A percentile compares a stretch with the other conserved stretches of the same genome.
Conservation (phyloP, 78 protist species). For the Emiliania huxleyi region DNA sequence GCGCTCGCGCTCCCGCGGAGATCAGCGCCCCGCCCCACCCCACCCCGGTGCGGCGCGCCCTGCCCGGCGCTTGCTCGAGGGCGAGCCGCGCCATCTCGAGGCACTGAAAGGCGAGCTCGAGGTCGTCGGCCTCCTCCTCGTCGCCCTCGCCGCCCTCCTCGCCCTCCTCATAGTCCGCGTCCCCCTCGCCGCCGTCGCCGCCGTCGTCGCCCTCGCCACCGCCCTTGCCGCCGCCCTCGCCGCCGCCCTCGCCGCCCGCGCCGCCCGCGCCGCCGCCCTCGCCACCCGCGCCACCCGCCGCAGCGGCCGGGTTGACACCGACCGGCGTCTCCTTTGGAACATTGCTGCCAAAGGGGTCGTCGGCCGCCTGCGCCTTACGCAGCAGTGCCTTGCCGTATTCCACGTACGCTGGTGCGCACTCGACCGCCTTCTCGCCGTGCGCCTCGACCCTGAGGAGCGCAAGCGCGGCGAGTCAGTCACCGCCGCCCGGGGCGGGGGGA, state of each 20-base stretch:
- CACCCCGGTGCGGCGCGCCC: too few relatives aligned
- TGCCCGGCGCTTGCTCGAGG: not conserved
- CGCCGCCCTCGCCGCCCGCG: not conserved
- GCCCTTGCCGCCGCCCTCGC: not conserved
- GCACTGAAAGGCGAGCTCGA: not conserved
- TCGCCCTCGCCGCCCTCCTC: not conserved
- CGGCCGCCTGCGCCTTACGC: not conserved
- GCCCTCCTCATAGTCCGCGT: not conserved
- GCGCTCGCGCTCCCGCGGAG: too few relatives aligned
- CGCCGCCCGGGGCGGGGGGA: not conserved
- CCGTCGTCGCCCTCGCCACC: not conserved
- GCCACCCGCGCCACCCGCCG: not conserved
- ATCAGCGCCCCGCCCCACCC: too few relatives aligned
- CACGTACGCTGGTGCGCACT: not conserved
- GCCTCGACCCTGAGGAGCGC: not conserved
- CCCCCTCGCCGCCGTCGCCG: not conserved
- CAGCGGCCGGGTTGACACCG: not conserved
- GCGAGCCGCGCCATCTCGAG: not conserved
- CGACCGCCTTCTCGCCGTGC: not conserved
- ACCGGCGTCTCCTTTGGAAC: too few relatives aligned
- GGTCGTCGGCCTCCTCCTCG: not conserved
- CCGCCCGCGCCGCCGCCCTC: not conserved
- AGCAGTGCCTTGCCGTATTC: not conserved
- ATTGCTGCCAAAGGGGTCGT: not conserved
- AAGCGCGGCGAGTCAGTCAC: not conserved